These are phyloP conservation scores for Pythium aquatile DNA, from an alignment of 352 stramenopile genomes.

Conservation along the genomic window DNA sequence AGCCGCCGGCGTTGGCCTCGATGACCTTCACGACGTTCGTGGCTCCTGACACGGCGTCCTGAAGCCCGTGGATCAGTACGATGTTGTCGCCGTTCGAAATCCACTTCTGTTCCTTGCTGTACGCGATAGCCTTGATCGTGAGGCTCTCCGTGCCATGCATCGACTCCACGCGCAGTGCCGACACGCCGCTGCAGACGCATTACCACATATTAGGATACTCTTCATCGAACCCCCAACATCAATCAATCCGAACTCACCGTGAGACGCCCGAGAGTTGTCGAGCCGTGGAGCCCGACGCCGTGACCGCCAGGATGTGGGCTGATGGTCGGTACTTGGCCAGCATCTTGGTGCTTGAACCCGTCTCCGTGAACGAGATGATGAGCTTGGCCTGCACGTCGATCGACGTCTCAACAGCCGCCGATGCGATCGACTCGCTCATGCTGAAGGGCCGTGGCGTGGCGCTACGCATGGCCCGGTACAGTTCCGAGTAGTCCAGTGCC, in stretches of 20 bases:
- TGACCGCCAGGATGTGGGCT: slow-evolving; percentile 89
- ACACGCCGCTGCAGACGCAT: slow-evolving; percentile 53
- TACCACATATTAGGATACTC: neutral
- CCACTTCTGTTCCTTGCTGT: slow-evolving; percentile 78
- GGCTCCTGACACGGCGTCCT: slow-evolving; percentile 73
- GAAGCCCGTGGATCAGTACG: slow-evolving; percentile 88
- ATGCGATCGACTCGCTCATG: slow-evolving; percentile 93
- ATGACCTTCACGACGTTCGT: slow-evolving; percentile 92
- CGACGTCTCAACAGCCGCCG: slow-evolving; percentile 96
- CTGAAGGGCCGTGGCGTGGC: slow-evolving; percentile 53
- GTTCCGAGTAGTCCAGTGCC: slow-evolving; percentile 66
- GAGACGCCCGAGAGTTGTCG: slow-evolving; percentile 78
- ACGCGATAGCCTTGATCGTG: slow-evolving; percentile 81
- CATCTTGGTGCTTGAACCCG: slow-evolving; percentile 91
- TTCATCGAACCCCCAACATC: neutral
- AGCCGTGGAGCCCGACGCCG: slow-evolving; percentile 62
- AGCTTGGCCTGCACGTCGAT: slow-evolving; percentile 95
- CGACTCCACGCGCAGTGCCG: slow-evolving; percentile 59
- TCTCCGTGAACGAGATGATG: slow-evolving; percentile 98
- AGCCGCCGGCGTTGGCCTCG: slow-evolving; percentile 63
- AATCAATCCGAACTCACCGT: slow-evolving; percentile 36
- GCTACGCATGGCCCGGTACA: slow-evolving; percentile 56
- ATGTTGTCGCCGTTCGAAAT: slow-evolving; percentile 84
- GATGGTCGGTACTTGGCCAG: slow-evolving; percentile 95
- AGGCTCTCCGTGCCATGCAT: slow-evolving; percentile 87